Conservation (phyloP, 2,329 filamentous ascomycete genomes). For the Cladosporium sp. region DNA sequence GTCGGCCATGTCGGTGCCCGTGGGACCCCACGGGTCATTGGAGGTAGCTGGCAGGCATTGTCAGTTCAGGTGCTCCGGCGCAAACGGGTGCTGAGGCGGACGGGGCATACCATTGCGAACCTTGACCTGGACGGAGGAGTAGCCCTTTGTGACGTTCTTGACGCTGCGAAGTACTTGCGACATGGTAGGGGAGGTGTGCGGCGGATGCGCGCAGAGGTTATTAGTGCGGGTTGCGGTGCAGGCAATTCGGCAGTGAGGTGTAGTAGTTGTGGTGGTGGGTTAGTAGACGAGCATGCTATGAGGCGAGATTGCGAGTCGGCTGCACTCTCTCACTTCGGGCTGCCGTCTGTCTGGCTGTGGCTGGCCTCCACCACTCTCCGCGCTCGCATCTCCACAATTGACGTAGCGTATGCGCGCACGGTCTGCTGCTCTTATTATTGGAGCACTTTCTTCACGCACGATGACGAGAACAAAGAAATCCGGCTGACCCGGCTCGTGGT, state of each 20-base stretch:
- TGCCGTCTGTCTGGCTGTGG: background rate
- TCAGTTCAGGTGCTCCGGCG: slow-evolving; percentile 32
- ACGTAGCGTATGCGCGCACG: background rate
- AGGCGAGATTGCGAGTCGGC: background rate
- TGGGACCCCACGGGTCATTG: slow-evolving; percentile 98
- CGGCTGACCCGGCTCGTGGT: background rate
- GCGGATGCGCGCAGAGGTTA: slow-evolving; percentile 5
- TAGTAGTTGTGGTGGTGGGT: background rate
- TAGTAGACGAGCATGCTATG: too few relatives aligned
- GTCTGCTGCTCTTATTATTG: background rate
- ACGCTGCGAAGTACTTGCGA: slow-evolving; percentile 96
- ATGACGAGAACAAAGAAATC: background rate
- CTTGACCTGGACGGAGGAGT: slow-evolving; percentile 94
- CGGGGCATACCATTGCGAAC: slow-evolving; percentile 82
- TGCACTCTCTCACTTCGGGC: background rate
- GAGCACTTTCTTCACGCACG: slow-evolving; percentile 5
- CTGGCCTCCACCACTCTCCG: background rate
- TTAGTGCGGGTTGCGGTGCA: background rate
- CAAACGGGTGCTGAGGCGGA: background rate
- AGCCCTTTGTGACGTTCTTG: slow-evolving; percentile 99
- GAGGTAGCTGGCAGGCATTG: slow-evolving; percentile 70
- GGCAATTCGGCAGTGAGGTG: background rate
- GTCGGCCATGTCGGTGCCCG: slow-evolving; percentile 97
- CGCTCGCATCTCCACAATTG: background rate
- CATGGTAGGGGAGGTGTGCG: slow-evolving; percentile 56